These are phyloP conservation scores for Avena sativa DNA, from an alignment of 176 grass and related monocot species.

Conservation along the genomic window DNA sequence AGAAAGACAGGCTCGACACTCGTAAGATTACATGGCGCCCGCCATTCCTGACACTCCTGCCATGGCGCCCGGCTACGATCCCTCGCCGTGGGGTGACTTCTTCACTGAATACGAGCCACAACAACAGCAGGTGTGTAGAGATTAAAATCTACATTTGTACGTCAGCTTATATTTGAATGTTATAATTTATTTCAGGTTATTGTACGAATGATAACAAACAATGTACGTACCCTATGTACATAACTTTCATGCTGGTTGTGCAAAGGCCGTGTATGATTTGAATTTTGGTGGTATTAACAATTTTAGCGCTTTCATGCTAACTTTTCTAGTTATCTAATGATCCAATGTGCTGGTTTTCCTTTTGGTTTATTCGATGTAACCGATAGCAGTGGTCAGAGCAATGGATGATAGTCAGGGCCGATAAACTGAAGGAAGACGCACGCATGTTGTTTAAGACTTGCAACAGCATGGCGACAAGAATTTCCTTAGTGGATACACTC, in stretches of 20 bases:
- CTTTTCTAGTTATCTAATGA: too few species aligned
- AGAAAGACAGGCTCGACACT: too few species aligned
- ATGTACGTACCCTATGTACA: too few species aligned
- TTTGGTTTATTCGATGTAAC: background rate
- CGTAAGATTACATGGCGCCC: background rate
- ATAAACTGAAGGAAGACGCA: background rate
- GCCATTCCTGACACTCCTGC: background rate
- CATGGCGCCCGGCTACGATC: background rate
- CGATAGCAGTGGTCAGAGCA: background rate
- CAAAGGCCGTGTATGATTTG: too few species aligned
- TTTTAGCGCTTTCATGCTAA: too few species aligned
- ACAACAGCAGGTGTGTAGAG: background rate
- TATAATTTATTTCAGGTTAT: too few species aligned
- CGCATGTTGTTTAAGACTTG: background rate
- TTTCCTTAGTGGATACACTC: constrained; percentile 5
- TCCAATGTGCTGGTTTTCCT: background rate
- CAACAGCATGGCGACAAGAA: background rate
- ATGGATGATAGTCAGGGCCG: background rate
- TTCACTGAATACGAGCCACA: background rate
- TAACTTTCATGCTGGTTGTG: too few species aligned
- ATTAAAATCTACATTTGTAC: too few species aligned
- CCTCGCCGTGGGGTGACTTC: background rate
- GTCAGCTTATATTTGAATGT: too few species aligned
- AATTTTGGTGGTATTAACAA: background rate
- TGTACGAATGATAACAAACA: too few species aligned